Evolutionary conservation across 106 monocot species (phyloP).

Genomic region (Dactylorhiza incarnata): DNA sequence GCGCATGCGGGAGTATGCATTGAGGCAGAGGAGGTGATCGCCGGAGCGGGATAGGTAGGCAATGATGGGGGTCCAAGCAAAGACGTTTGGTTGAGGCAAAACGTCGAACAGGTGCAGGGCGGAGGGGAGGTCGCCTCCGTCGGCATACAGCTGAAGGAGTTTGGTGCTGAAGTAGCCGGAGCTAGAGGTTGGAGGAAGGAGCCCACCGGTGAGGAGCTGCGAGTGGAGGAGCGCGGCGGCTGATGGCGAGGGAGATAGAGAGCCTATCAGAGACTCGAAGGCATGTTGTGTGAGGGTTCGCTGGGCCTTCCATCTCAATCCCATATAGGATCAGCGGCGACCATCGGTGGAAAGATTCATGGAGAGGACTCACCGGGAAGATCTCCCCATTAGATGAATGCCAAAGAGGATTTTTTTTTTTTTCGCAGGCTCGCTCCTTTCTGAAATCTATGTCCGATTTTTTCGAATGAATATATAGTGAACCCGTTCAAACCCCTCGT

Average conservation of each 20-base stretch:
- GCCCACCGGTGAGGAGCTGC: conserved; percentile 13
- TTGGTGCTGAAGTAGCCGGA: conserved; percentile 16
- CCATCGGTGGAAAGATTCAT: neutral
- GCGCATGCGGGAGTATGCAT: conserved; percentile 18
- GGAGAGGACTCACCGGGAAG: neutral
- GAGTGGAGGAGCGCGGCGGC: conserved; percentile 8
- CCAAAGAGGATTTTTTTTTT: too few relatives aligned
- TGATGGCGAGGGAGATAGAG: neutral
- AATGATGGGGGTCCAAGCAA: conserved; percentile 26
- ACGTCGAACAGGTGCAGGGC: conserved; percentile 19
- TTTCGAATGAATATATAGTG: too few relatives aligned
- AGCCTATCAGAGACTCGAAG: neutral
- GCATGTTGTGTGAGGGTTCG: neutral
- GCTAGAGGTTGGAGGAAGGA: conserved; percentile 2
- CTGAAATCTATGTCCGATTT: too few relatives aligned
- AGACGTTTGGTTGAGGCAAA: conserved; percentile 20
- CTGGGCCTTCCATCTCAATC: neutral
- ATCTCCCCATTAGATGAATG: too few relatives aligned
- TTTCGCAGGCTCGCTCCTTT: too few relatives aligned
- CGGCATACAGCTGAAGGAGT: conserved; percentile 27
- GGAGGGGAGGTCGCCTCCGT: conserved; percentile 15
- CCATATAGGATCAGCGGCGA: neutral
- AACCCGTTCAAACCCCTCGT: too few relatives aligned
- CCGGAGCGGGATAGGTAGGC: conserved; percentile 17
- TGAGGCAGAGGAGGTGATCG: conserved; percentile 4